These are phyloP conservation scores for Cladosporium sp. DNA, from an alignment of 2,329 filamentous ascomycete species.

Conservation along the genomic window DNA sequence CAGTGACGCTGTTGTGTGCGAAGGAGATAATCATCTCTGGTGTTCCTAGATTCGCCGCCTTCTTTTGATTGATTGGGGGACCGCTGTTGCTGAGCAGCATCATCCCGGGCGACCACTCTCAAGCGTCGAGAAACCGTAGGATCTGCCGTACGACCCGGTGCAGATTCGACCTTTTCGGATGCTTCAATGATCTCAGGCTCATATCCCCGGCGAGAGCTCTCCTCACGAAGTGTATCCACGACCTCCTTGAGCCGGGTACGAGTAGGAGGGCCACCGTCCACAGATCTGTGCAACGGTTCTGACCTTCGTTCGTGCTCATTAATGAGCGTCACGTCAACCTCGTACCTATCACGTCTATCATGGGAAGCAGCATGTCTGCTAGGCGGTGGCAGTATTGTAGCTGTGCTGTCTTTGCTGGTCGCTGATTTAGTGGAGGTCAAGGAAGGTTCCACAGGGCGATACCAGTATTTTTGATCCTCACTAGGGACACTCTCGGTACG, in stretches of 20 bases:
- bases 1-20: not conserved
- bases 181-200: slow-evolving; percentile 11
- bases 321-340: not conserved
- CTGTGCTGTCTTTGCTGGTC: not conserved
- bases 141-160: not conserved
- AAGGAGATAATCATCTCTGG: not conserved
- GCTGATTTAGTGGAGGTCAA: not conserved
- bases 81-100: not conserved
- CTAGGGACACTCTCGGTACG: not conserved
- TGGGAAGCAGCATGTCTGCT: not conserved
- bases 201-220: not conserved
- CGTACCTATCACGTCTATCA: not conserved
- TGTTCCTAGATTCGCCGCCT: not conserved
- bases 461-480: slow-evolving; percentile 1
- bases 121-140: not conserved
- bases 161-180: slow-evolving; percentile 12
- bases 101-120: not conserved
- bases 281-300: not conserved
- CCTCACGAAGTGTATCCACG: not conserved
- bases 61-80: not conserved
- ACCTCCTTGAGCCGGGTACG: slow-evolving; percentile 11
- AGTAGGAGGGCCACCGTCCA: not conserved
- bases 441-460: not conserved
- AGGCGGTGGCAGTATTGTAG: not conserved
- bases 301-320: not conserved